Conservation (phyloP, 2,329 filamentous ascomycete genomes). For the Colletotrichum somersetense region DNA sequence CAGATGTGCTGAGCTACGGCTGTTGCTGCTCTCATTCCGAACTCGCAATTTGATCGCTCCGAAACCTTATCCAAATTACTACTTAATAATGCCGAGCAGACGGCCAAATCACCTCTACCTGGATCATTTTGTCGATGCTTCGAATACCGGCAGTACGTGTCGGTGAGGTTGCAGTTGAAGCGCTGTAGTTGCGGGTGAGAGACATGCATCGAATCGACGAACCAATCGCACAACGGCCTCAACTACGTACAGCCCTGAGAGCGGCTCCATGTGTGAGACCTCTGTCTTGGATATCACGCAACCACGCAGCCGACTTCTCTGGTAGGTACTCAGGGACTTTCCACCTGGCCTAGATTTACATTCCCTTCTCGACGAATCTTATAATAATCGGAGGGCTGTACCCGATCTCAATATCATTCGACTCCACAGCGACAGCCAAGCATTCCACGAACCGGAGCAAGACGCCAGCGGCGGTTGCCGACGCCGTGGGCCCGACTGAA, state of each 20-base stretch:
- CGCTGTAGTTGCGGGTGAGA: conserved; percentile 28
- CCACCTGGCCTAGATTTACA: background rate
- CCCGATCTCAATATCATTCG: background rate
- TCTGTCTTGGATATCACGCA: conserved; percentile 3
- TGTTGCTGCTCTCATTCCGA: conserved; percentile 12
- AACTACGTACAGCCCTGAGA: background rate
- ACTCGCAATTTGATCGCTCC: background rate
- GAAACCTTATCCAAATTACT: conserved; percentile 16
- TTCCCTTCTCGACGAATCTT: background rate
- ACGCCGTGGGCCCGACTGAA: background rate
- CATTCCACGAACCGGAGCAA: background rate
- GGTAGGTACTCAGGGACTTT: background rate
- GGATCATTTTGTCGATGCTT: background rate
- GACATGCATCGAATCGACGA: conserved; percentile 16
- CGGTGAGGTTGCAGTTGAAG: background rate
- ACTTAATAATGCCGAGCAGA: conserved; percentile 26
- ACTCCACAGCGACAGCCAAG: conserved; percentile 1
- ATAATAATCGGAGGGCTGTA: background rate
- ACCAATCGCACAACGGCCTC: conserved; percentile 23
- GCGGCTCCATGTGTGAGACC: background rate
- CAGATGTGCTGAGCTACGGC: background rate
- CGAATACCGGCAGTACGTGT: background rate
- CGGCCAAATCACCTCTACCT: conserved; percentile 7
- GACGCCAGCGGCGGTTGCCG: no score
- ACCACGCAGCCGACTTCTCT: background rate